These are phyloP conservation scores for Colletotrichum cereale DNA, from an alignment of 2,329 filamentous ascomycete genomes.

Conservation along the genomic window DNA sequence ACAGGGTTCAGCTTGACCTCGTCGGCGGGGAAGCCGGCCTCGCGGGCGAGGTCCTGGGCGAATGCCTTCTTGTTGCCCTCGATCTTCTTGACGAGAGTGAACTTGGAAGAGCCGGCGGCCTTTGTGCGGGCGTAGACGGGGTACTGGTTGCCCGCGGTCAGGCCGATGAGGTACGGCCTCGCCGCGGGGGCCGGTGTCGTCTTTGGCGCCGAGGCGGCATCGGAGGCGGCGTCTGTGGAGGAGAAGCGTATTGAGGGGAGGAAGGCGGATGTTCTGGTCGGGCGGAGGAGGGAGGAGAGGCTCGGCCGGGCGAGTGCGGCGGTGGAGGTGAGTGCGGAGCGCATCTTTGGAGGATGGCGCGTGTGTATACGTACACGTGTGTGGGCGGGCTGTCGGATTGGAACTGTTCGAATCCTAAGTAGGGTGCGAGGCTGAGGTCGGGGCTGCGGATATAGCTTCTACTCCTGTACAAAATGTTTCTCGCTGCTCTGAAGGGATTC, in stretches of 20 bases:
- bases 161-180: slow-evolving; percentile 76
- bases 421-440: not conserved
- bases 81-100: slow-evolving; percentile 83
- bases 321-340: slow-evolving; percentile 9
- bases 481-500: slow-evolving; percentile 18
- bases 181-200: slow-evolving; percentile 46
- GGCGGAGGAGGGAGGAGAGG: slow-evolving; percentile 1
- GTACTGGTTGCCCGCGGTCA: slow-evolving; percentile 77
- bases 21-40: slow-evolving; percentile 67
- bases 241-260: slow-evolving; percentile 34
- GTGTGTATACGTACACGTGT: not conserved
- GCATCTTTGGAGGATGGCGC: not conserved
- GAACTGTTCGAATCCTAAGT: not conserved
- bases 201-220: slow-evolving; percentile 8
- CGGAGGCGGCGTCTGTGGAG: slow-evolving; percentile 26
- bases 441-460: not conserved
- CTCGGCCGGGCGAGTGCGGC: slow-evolving; percentile 6
- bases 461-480: slow-evolving; percentile 33
- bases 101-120: slow-evolving; percentile 79
- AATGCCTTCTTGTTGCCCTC: slow-evolving; percentile 78
- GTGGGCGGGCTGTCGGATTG: not conserved
- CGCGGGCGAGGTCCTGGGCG: slow-evolving; percentile 70
- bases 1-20: slow-evolving; percentile 68
- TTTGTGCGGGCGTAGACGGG: slow-evolving; percentile 82
- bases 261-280: slow-evolving; percentile 10